These are phyloP conservation scores for Pyricularia sp. DNA, from an alignment of 2,329 filamentous ascomycete species.

Conservation along the genomic window DNA sequence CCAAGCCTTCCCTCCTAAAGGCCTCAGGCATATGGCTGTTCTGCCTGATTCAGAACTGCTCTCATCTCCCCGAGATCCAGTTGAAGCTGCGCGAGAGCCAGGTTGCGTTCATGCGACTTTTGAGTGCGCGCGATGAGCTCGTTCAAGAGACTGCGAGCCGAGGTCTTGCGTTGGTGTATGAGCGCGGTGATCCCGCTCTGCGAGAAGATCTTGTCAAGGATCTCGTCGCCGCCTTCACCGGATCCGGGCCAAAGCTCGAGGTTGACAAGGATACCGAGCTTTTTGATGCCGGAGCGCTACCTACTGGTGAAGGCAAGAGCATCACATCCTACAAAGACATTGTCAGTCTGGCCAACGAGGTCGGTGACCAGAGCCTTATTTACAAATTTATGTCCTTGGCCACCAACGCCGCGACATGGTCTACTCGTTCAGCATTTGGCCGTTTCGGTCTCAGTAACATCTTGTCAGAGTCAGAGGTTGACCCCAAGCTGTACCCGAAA, in stretches of 20 bases:
- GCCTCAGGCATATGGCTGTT: constrained; percentile 94
- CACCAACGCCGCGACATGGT: constrained; percentile 94
- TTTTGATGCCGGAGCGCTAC: constrained; percentile 83
- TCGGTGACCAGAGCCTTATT: constrained; percentile 90
- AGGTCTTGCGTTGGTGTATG: constrained; percentile 86
- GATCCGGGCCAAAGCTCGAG: constrained; percentile 63
- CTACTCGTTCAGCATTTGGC: constrained; percentile 91
- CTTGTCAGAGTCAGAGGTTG: constrained; percentile 76
- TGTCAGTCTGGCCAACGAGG: constrained; percentile 87
- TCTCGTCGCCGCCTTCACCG: constrained; percentile 81
- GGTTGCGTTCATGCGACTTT: constrained; percentile 74
- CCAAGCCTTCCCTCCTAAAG: constrained; percentile 83
- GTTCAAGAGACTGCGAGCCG: constrained; percentile 93
- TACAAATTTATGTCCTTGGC: constrained; percentile 98
- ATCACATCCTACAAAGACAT: constrained; percentile 98
- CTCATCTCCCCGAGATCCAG: constrained; percentile 67
- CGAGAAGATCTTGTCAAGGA: constrained; percentile 80
- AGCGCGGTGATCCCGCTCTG: constrained; percentile 73
- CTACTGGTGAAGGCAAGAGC: constrained; percentile 80
- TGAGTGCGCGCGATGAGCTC: constrained; percentile 83
- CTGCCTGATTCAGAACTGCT: constrained; percentile 83
- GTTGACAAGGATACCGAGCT: constrained; percentile 87
- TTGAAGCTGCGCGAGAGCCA: constrained; percentile 69
- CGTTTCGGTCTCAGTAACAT: constrained; percentile 89
- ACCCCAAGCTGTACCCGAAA: constrained; percentile 92